Base-by-base conservation (phyloP, 2,329 filamentous ascomycete genomes). In the Drechslera avenae region DNA sequence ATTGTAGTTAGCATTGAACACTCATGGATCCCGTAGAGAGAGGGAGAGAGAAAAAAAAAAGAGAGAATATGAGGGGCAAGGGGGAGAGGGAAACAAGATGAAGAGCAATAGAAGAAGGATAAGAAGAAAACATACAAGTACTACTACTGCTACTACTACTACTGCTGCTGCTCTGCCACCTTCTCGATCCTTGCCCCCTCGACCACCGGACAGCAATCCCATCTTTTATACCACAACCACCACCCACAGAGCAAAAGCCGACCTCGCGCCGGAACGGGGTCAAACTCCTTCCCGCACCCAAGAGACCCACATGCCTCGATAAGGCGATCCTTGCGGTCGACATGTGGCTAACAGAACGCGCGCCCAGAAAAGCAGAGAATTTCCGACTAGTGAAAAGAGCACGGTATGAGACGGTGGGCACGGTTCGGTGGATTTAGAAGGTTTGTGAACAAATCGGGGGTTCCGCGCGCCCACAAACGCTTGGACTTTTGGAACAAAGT, bases 281-380 rank as follows among this genome's bases (percentile, higher is more conserved):
- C 37, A 32, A 51, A 35, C 8, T 28, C 26, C 14, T 34, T 35
- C 43, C 43, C 16, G 31, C 21, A 28, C 21, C 40, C 30, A 41
- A 17, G 61, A 52, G 61, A 52, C 63, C 63, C 62, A 64, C 63
- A 62, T 64, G 54, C 52, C 63, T 63, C 56, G 55, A 64, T 56
- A 57, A 41, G 60, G 63, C 47, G 48, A 59, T 54, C 51, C 62
- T 66, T 66, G 63, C 62, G 58, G 62, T 43, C 16, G 47, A 58
- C 59, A 66, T 23, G 21, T 64, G 52, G 41, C 42, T 56, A n/a
- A n/a, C n/a, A n/a, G n/a, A 55, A 40, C 43, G 48, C 40, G 43
- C 34, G 46, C 48, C 55, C 44, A 56, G 55, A 49, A 23, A 54
- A 52, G 49, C 50, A 58, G 41, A 55, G 36, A 56, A 31, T 53